A percentile compares a stretch with the other conserved stretches of the same genome.
phyloP scores from a whole-genome alignment of 495 filamentous ascomycete genomes.

The Aspergillus indologenus region DNA sequence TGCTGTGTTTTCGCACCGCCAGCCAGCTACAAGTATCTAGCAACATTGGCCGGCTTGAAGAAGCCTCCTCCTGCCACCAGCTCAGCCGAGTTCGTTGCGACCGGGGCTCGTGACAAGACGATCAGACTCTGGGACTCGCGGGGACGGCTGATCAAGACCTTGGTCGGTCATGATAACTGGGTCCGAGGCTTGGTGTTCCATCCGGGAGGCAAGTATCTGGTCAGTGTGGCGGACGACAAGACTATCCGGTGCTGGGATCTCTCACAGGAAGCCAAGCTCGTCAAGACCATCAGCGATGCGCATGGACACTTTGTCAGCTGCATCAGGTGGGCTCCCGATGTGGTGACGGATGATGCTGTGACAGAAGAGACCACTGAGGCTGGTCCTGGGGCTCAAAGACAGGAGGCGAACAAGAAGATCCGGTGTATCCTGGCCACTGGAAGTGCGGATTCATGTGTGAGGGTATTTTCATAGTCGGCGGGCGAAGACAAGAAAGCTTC shows the following conservation, averaged over 20 bases:
- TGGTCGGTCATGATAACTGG: slow-evolving; percentile 96
- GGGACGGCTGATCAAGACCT: slow-evolving; percentile 81
- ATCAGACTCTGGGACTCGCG: slow-evolving; percentile 88
- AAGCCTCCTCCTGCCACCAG: slow-evolving; percentile 74
- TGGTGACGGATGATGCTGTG: slow-evolving; percentile 45
- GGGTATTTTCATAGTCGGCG: slow-evolving; percentile 13
- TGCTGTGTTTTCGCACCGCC: slow-evolving; percentile 88
- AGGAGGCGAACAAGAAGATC: slow-evolving; percentile 38
- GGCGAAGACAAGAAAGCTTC: neutral
- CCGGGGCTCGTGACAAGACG: slow-evolving; percentile 85
- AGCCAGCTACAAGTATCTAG: slow-evolving; percentile 70
- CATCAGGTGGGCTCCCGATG: slow-evolving; percentile 85
- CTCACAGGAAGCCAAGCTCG: slow-evolving; percentile 82
- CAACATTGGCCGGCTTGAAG: slow-evolving; percentile 78
- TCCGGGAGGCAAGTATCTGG: slow-evolving; percentile 87
- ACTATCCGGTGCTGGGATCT: slow-evolving; percentile 95
- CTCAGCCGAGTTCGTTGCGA: slow-evolving; percentile 81
- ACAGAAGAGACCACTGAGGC: slow-evolving; percentile 1
- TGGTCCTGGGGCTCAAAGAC: slow-evolving; percentile 4
- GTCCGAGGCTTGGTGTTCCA: slow-evolving; percentile 85
- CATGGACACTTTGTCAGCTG: slow-evolving; percentile 88
- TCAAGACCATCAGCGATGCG: slow-evolving; percentile 71
- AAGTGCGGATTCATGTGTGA: slow-evolving; percentile 29
- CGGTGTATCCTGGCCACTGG: slow-evolving; percentile 64
- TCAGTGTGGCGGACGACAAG: slow-evolving; percentile 86